Base-by-base conservation (phyloP, 2,329 filamentous ascomycete species). In the Chaetomium globosum region DNA sequence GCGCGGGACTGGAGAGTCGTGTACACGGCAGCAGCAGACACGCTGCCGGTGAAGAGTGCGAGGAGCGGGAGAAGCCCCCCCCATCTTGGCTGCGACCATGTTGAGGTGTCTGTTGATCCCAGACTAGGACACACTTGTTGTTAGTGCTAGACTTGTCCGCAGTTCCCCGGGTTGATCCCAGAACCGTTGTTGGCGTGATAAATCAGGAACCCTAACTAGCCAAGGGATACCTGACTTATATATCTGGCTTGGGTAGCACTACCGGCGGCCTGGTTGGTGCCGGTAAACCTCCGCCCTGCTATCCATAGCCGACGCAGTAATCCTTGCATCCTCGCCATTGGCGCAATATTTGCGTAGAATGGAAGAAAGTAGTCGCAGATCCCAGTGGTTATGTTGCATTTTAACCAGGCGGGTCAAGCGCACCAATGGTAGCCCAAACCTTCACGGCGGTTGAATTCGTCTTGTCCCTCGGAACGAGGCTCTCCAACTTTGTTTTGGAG, bases 361-460 rank as follows among this genome's bases (percentile, higher is more conserved):
- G 53, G 13, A 56, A 21, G 19, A 23, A 39, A 33, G 53, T 56
- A 36, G 53, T 26, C 36, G 53, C 31, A 56, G 53, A 56, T 56
- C 53, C 31, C 19, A 56, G 12, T 10, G 33, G n/a, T 39, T 16
- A 39, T 39, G 53, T 56, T 39, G 39, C 33, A 36, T 56, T 21
- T 23, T 16, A 8, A 19, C 6, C 19, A 56, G 21, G 5, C 5
- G 16, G 16, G 16, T 43, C 53, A 56, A 56, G 31, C 53, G 53
- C 53, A 33, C 53, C 53, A 56, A 56, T 56, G 9, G 53, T 43
- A 12, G 6, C 1, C 10, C 4, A 23, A 39, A 10, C 5, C 6
- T 21, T 19, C 53, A 9, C 31, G 31, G 53, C 53, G 53, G 53
- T 23, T 39, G 53, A 36, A 56, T 56, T 39, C 19, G 6, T 21